Evolutionary conservation across 2,329 filamentous ascomycete genomes (phyloP).

Genomic region (Fusarium redolens): DNA sequence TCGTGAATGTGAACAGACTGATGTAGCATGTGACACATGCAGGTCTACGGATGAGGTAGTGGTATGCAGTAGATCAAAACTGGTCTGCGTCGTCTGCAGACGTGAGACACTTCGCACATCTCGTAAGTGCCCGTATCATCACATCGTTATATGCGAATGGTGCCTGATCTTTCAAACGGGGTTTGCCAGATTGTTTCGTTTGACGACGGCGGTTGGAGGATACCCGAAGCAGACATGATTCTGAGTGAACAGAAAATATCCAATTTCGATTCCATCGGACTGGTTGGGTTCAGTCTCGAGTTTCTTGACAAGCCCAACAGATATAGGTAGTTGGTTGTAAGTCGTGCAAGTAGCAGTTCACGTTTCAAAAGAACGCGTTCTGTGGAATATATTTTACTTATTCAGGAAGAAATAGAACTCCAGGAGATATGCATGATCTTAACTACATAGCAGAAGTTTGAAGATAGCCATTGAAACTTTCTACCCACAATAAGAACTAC

Average conservation of each 20-base stretch:
- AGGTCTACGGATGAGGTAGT: neutral
- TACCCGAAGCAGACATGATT: neutral
- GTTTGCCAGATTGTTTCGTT: neutral
- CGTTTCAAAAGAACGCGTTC: neutral
- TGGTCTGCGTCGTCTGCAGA: rapidly evolving
- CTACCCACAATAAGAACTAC: neutral
- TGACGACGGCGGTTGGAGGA: neutral
- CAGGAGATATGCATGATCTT: neutral
- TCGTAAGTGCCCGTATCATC: rapidly evolving
- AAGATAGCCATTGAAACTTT: neutral
- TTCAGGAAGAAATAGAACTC: neutral
- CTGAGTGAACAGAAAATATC: too few species aligned
- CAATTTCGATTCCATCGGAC: too few species aligned
- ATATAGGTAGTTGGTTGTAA: neutral
- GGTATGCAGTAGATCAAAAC: neutral
- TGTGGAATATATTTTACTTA: neutral
- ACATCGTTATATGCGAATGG: neutral
- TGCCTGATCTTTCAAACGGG: neutral
- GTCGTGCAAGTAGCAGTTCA: neutral
- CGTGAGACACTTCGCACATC: rapidly evolving
- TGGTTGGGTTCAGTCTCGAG: rapidly evolving
- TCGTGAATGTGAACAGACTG: neutral
- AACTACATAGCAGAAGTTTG: neutral
- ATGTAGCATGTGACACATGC: neutral
- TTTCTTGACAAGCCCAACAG: neutral